A percentile compares a stretch with the other conserved stretches of the same genome.
Conservation (phyloP, 139 green algal genomes). For the Medakamo hakoo region DNA sequence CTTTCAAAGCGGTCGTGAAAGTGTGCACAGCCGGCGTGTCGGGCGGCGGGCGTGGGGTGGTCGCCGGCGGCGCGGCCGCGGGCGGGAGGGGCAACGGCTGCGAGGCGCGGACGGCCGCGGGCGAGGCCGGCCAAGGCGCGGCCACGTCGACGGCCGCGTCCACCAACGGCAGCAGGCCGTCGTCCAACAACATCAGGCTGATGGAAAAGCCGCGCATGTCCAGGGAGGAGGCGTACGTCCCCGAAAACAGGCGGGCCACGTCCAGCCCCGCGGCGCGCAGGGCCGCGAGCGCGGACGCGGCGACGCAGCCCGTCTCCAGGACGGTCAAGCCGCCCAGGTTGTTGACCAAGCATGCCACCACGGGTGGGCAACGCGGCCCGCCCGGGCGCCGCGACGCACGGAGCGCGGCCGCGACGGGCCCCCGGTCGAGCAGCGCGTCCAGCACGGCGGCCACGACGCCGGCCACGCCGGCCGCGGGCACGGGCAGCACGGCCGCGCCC, state of each 20-base stretch:
- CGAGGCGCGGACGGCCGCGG: neutral
- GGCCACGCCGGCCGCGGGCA: neutral
- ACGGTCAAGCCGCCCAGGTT: conserved; percentile 44
- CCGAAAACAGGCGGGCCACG: conserved; percentile 35
- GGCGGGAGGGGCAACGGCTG: neutral
- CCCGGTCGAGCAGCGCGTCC: conserved; percentile 9
- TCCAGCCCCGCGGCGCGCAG: conserved; percentile 12
- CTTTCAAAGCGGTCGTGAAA: conserved; percentile 7
- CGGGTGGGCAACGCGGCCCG: neutral
- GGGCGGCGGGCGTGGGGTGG: neutral
- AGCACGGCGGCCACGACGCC: conserved; percentile 26
- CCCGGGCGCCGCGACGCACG: neutral
- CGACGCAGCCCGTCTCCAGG: conserved; percentile 38
- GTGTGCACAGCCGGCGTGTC: neutral
- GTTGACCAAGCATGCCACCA: conserved; percentile 16
- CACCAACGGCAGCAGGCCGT: conserved; percentile 26
- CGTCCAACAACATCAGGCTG: conserved; percentile 15
- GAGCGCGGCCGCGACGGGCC: neutral
- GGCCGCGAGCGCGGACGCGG: conserved; percentile 19
- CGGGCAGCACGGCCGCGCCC: conserved; percentile 16
- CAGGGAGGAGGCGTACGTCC: conserved; percentile 58
- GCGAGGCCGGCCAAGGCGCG: too few species aligned
- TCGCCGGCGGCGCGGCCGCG: neutral
- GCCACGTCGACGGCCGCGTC: conserved; percentile 21
- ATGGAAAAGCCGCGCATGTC: conserved; percentile 54